These are phyloP conservation scores for Dryas integrifolia DNA, from an alignment of 331 rosid species.

Conservation along the genomic window DNA sequence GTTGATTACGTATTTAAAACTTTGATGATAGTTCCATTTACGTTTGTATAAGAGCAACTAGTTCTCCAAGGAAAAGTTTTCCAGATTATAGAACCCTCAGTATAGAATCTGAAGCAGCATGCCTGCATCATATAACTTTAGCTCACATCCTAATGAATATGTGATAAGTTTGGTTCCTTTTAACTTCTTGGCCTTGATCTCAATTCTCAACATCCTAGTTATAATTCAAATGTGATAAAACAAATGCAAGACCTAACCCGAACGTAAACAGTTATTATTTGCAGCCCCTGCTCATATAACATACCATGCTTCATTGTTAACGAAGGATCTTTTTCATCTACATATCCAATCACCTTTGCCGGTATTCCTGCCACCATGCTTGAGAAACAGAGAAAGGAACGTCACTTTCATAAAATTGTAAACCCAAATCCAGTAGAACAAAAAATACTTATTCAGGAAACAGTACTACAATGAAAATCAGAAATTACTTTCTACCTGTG, in stretches of 20 bases:
- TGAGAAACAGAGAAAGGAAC: conserved; percentile 21
- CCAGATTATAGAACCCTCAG: too few species aligned
- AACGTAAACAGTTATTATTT: not conserved
- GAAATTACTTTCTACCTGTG: conserved; percentile 52
- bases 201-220: not conserved
- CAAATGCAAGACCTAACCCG: not conserved
- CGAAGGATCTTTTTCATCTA: conserved; percentile 66
- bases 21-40: too few species aligned
- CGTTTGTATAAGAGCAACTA: too few species aligned
- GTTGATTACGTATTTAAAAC: too few species aligned
- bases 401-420: conserved; percentile 17
- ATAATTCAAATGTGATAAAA: not conserved
- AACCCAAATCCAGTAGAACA: not conserved
- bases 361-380: conserved; percentile 95
- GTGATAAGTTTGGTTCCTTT: not conserved
- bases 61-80: too few species aligned
- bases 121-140: too few species aligned
- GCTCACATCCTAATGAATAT: not conserved
- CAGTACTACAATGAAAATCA: not conserved
- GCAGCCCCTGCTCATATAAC: conserved; percentile 8
- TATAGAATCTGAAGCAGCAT: too few species aligned
- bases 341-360: conserved; percentile 68
- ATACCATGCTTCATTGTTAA: conserved; percentile 97
- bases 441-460: not conserved
- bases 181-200: not conserved